phyloP scores from a whole-genome alignment of 192 early-diverging fungal genomes.

The Coemansia sp. region DNA sequence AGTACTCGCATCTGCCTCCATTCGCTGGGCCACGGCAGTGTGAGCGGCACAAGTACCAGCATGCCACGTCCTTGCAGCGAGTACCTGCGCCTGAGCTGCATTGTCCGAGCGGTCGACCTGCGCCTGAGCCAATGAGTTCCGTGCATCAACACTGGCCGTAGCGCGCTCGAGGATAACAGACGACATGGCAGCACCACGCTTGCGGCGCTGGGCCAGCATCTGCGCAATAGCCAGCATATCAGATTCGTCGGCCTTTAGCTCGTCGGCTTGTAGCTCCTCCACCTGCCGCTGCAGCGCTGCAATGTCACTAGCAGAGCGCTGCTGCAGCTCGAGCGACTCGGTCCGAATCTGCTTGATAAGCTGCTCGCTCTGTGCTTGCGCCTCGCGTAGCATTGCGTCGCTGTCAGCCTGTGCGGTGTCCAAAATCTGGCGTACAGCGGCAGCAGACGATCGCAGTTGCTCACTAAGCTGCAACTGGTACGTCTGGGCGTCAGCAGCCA shows the following conservation, averaged over 20 bases:
- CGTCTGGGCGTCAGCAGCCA: neutral
- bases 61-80: neutral
- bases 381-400: neutral
- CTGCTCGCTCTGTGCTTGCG: neutral
- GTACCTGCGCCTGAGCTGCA: neutral
- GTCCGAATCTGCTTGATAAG: conserved; percentile 12
- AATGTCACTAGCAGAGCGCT: conserved; percentile 10
- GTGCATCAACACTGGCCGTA: neutral
- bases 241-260: conserved; percentile 8
- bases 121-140: neutral
- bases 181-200: neutral
- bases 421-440: neutral
- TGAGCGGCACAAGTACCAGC: neutral
- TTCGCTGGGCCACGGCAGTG: neutral
- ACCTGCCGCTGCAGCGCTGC: conserved; percentile 23
- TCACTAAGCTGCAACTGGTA: neutral
- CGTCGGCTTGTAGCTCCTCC: conserved; percentile 12
- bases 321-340: conserved; percentile 5
- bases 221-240: conserved; percentile 15
- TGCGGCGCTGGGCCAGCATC: conserved; percentile 13
- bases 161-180: neutral
- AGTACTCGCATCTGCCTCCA: neutral
- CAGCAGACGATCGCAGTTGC: neutral
- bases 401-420: neutral
- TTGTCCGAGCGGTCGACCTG: neutral